phyloP scores from a whole-genome alignment of 805 yeast genomes.

The Phaffomyces antillensis region DNA sequence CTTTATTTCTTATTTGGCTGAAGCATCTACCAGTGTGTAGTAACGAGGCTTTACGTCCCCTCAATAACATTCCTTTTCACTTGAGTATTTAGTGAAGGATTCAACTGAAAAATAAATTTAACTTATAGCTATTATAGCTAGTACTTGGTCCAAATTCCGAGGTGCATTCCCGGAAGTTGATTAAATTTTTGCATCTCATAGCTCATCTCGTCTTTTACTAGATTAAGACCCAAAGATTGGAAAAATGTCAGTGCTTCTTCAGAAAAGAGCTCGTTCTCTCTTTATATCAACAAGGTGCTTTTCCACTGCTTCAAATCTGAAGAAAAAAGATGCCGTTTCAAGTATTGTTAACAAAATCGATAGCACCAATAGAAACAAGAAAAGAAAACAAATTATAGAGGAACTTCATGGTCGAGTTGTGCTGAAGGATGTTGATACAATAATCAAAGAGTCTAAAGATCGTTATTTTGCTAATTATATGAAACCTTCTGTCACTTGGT shows the following conservation, averaged over 20 bases:
- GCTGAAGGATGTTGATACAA: constrained; percentile 1
- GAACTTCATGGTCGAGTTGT: constrained; percentile 12
- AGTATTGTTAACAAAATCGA: not conserved
- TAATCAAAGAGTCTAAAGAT: not conserved
- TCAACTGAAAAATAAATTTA: not conserved
- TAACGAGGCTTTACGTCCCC: not conserved
- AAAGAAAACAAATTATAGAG: constrained; percentile 12
- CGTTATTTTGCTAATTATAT: constrained; percentile 9
- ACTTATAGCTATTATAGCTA: no score
- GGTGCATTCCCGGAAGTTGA: not conserved
- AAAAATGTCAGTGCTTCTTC: not conserved
- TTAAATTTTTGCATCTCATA: not conserved
- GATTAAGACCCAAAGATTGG: not conserved
- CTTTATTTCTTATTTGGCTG: constrained; percentile 1
- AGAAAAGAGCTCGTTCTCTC: not conserved
- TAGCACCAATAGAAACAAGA: not conserved
- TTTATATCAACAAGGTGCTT: not conserved
- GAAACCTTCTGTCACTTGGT: not conserved
- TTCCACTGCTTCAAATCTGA: not conserved
- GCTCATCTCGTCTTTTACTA: not conserved
- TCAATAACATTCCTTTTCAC: not conserved
- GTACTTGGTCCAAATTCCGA: not conserved
- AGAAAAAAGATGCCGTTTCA: not conserved
- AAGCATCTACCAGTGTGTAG: not conserved
- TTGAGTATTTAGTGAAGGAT: not conserved